A percentile compares a stretch with the other conserved stretches of the same genome.
Evolutionary conservation across 208 protist species (phyloP).

Genomic region (Phytomonas sp.): DNA sequence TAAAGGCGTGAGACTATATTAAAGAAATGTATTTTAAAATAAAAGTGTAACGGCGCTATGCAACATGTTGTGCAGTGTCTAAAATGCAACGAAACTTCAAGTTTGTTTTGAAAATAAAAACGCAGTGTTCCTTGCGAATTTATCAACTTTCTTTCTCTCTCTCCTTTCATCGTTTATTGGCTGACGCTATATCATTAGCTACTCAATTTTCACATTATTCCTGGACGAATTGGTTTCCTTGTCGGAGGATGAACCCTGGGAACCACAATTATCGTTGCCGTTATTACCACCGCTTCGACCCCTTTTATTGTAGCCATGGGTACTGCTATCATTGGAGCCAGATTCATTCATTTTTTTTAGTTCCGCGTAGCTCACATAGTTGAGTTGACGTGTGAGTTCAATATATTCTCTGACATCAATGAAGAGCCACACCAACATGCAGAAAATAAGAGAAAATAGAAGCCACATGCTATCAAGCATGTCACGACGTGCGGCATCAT

Average conservation of each 20-base stretch:
- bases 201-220: background rate
- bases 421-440: background rate
- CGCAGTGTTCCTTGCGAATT: background rate
- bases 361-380: background rate
- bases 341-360: background rate
- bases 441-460: background rate
- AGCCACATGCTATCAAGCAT: background rate
- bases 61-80: background rate
- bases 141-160: background rate
- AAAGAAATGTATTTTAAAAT: background rate
- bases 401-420: background rate
- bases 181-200: background rate
- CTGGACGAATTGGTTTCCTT: background rate
- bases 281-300: background rate
- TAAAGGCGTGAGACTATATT: background rate
- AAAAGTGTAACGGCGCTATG: background rate
- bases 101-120: conserved; percentile 1
- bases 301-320: background rate
- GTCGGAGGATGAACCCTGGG: background rate
- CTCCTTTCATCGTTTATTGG: background rate
- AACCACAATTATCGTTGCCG: background rate
- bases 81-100: background rate
- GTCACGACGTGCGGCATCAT: background rate
- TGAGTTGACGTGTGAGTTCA: background rate
- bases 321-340: background rate